phyloP scores from a whole-genome alignment of 164 flowering plant species.

The Vitis rotundifolia region DNA sequence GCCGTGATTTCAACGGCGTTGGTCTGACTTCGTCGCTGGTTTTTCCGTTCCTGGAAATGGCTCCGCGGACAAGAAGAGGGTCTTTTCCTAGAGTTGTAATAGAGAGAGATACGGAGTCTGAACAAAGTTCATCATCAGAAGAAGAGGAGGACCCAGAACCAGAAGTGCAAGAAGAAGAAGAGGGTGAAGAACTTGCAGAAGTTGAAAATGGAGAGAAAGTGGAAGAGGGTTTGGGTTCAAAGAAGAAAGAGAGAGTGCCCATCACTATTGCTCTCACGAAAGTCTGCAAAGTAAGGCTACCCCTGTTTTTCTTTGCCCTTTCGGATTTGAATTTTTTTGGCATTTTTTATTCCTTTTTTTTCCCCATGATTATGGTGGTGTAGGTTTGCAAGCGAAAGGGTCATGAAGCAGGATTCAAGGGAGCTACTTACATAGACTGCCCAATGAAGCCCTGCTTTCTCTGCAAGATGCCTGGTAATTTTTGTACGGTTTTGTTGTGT shows the following conservation, averaged over 20 bases:
- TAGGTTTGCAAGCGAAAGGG: constrained; percentile 88
- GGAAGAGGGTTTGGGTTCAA: constrained; percentile 22
- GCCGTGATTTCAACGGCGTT: not conserved
- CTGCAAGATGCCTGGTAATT: constrained; percentile 85
- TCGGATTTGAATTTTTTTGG: constrained; percentile 1
- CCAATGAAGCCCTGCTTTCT: constrained; percentile 95
- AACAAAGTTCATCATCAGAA: constrained; percentile 49
- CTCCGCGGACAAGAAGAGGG: constrained; percentile 47
- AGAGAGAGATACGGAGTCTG: constrained; percentile 65
- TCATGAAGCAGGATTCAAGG: constrained; percentile 92
- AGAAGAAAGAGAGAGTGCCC: constrained; percentile 56
- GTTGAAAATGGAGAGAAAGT: constrained; percentile 9
- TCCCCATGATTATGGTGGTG: not conserved
- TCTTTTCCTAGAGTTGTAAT: constrained; percentile 59
- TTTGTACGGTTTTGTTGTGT: not conserved
- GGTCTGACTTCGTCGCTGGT: not conserved
- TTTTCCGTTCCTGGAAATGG: constrained; percentile 28
- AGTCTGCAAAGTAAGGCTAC: constrained; percentile 75
- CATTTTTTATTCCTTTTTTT: not conserved
- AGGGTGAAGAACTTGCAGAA: constrained; percentile 16
- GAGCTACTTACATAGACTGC: constrained; percentile 95
- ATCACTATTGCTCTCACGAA: constrained; percentile 79
- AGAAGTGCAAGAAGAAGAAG: constrained; percentile 36
- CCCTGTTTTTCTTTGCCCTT: not conserved
- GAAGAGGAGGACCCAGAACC: constrained; percentile 28